Percentiles rank a stretch among this genome's conserved stretches.
phyloP scores from a whole-genome alignment of 345 rosid species.

The Citrus unshiu region DNA sequence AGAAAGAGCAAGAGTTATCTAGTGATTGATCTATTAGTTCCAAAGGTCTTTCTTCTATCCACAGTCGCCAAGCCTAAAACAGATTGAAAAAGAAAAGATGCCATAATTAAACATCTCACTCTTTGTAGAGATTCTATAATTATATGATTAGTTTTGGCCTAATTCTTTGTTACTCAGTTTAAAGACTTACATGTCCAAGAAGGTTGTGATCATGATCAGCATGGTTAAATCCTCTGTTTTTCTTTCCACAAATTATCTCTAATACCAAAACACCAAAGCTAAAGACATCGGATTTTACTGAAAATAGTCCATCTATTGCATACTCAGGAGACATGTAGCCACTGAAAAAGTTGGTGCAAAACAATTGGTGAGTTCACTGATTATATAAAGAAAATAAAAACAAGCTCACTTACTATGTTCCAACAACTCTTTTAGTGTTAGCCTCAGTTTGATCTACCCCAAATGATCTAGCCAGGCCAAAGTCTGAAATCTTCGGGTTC shows the following conservation, averaged over 20 bases:
- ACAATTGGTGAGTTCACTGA: not conserved
- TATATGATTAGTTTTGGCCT: too few relatives aligned
- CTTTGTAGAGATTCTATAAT: not conserved
- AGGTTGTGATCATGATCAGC: conserved; percentile 19
- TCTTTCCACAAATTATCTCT: conserved; percentile 26
- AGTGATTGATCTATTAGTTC: conserved; percentile 18
- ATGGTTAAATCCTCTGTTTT: conserved; percentile 22
- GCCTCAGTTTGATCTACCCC: conserved; percentile 34
- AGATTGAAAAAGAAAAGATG: too few relatives aligned
- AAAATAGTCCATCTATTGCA: conserved; percentile 23
- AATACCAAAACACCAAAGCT: conserved; percentile 33
- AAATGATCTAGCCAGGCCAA: conserved; percentile 44
- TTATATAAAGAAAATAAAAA: not conserved
- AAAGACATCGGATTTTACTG: conserved; percentile 30
- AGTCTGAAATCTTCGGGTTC: conserved; percentile 50
- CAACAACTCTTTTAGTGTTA: conserved; percentile 36
- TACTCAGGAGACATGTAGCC: conserved; percentile 33
- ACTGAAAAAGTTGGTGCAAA: conserved; percentile 1
- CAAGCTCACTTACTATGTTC: conserved; percentile 33
- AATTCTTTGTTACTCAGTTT: not conserved
- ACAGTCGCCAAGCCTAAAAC: conserved; percentile 30
- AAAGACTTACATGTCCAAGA: conserved; percentile 9
- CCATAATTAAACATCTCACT: not conserved
- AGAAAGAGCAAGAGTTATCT: not conserved
- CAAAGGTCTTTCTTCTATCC: conserved; percentile 13